Evolutionary conservation across 805 yeast species (phyloP), one percentile per base, ranked within the genome.

Genomic region (Metahyphopichia silvanorum): DNA sequence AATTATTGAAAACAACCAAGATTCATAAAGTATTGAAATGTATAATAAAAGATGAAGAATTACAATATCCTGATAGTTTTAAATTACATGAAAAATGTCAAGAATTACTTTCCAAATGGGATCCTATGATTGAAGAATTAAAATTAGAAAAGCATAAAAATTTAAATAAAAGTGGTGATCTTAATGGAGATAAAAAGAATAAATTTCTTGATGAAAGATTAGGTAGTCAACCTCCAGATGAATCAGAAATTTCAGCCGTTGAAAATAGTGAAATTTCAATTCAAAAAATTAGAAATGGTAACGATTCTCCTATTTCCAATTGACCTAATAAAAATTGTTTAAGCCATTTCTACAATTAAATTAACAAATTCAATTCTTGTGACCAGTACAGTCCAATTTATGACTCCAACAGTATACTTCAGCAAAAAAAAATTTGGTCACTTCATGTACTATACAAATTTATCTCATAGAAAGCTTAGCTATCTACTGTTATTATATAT

Each of bases 1-100:
- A 65, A 11, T 46, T 72, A 14, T 55, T 74, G 37, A 58, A 55
- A 30, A 51, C 52, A 15, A 70, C 78, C 11, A 74, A 72, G 43
- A 55, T 74, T 32, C 77, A 74, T 45, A 74, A 74, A 47, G 78
- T 74, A 1, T 47, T 74, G 37, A 71, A 67, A 46, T 74, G 75
- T 34, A 70, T 74, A 14, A 38, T 63, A 31, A 63, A 61, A 35
- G 60, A 63, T 38, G 57, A 55, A 17, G 55, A 54, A 21, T 55
- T 71, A 39, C 67, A 59, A 38, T 61, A 66, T 37, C 60, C 66
- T 10, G 64, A 68, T 23, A 68, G 71, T 38, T 68, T 61, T 48
- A 58, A 65, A 37, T 58, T 74, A 36, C 76, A 71, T 38, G 67
- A 64, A 33, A 55, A 71, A 39, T 66, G 73, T 37, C 54, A 51